These are phyloP conservation scores for Aristolochia californica DNA, from an alignment of 164 flowering plant species.

Conservation along the genomic window DNA sequence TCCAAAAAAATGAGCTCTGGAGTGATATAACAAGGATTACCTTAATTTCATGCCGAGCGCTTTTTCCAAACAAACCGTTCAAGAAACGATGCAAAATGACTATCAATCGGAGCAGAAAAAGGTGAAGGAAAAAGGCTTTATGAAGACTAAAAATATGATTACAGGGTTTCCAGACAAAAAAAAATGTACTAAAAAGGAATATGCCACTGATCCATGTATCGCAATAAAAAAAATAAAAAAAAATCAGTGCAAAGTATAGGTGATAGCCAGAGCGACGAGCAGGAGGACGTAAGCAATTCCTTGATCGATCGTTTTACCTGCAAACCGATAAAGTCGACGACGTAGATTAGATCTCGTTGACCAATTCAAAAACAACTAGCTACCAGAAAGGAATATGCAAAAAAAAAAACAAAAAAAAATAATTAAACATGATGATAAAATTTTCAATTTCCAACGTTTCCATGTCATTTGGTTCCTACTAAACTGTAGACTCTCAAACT, in stretches of 20 bases:
- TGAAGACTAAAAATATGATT: background rate
- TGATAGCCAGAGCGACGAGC: slow-evolving; percentile 43
- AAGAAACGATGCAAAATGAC: background rate
- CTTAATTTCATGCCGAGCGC: no score
- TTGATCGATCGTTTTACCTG: slow-evolving; percentile 46
- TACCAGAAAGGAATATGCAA: background rate
- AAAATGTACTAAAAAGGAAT: background rate
- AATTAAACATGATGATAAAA: no score
- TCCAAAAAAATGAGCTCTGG: no score
- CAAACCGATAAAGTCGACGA: slow-evolving; percentile 1
- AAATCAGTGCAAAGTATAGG: slow-evolving; percentile 42
- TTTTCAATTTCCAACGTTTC: no score
- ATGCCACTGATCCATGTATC: background rate
- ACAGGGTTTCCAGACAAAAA: background rate
- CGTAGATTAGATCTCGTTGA: background rate
- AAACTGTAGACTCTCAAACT: no score
- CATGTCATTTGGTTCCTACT: no score
- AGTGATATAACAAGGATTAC: no score
- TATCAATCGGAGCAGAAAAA: background rate
- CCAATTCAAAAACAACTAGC: background rate
- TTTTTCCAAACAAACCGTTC: no score
- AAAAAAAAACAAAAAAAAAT: background rate
- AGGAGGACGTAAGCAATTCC: slow-evolving; percentile 53
- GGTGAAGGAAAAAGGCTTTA: background rate
- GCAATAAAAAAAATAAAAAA: background rate